These are phyloP conservation scores for Stephania cephalantha DNA, from an alignment of 164 flowering plant genomes.

Conservation along the genomic window DNA sequence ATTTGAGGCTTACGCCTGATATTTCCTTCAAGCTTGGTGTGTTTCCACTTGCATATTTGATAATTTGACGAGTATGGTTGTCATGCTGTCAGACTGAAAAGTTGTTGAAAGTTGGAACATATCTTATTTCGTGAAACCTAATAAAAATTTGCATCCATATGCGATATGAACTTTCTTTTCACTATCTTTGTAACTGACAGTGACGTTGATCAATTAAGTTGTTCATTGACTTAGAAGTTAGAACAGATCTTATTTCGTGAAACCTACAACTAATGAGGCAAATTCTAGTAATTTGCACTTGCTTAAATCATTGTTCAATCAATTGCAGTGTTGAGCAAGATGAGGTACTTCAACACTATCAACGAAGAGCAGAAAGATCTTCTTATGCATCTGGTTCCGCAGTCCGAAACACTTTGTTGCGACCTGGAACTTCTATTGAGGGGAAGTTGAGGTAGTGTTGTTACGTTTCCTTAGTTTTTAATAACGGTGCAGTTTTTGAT, in stretches of 20 bases:
- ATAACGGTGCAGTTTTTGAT: too few relatives aligned
- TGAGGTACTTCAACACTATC: constrained; percentile 47
- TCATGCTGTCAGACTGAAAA: too few relatives aligned
- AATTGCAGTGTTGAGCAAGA: constrained; percentile 62
- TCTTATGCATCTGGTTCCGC: constrained; percentile 56
- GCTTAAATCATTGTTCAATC: constrained; percentile 9
- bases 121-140: too few relatives aligned
- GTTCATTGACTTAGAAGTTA: neutral
- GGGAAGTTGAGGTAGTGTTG: constrained; percentile 57
- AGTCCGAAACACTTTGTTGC: constrained; percentile 54
- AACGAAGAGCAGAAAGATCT: constrained; percentile 48
- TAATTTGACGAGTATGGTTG: too few relatives aligned
- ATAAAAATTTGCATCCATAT: too few relatives aligned
- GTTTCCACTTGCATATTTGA: too few relatives aligned
- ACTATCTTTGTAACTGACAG: too few relatives aligned
- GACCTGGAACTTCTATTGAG: constrained; percentile 45
- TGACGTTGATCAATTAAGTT: too few relatives aligned
- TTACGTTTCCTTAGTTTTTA: neutral
- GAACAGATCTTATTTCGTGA: neutral
- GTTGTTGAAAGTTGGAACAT: too few relatives aligned
- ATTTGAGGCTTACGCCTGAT: too few relatives aligned
- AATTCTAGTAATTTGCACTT: neutral
- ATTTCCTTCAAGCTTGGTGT: too few relatives aligned
- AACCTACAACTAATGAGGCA: neutral
- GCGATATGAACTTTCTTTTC: too few relatives aligned